These are phyloP conservation scores for Balamuthia mandrillaris DNA, from an alignment of 208 protist species.

Conservation along the genomic window DNA sequence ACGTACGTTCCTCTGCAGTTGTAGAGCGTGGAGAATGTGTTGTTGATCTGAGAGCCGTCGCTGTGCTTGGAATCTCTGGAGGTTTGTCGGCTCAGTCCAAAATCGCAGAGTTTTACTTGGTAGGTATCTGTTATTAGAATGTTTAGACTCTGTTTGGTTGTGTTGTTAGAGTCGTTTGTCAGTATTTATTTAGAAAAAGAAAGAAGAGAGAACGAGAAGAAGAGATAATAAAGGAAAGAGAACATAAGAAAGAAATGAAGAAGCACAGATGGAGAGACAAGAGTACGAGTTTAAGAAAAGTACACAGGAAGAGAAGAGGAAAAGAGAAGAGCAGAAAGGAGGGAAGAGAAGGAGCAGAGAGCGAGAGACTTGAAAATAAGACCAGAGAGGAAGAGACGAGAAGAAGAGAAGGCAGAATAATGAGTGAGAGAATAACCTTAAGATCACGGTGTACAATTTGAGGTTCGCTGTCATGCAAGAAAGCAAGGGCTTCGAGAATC, in stretches of 20 bases:
- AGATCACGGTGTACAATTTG: conserved; percentile 59
- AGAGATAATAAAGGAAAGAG: not conserved
- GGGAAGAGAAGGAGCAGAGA: not conserved
- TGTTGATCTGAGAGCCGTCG: conserved; percentile 14
- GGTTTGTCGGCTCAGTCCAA: not conserved
- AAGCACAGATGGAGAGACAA: not conserved
- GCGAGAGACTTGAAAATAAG: not conserved
- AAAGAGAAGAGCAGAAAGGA: not conserved
- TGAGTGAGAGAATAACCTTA: conserved; percentile 48
- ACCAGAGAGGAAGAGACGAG: not conserved
- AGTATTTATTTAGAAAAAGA: too few species aligned
- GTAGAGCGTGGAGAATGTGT: conserved; percentile 20
- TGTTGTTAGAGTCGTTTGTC: too few species aligned
- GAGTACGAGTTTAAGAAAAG: not conserved
- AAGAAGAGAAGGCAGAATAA: not conserved
- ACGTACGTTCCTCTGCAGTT: not conserved
- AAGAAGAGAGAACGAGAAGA: not conserved
- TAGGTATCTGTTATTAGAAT: too few species aligned
- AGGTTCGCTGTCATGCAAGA: conserved; percentile 54
- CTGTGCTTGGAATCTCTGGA: not conserved
- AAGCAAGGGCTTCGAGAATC: conserved; percentile 40
- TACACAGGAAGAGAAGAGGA: not conserved
- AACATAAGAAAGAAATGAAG: not conserved
- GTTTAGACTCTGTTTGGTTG: too few species aligned
- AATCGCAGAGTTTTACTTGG: too few species aligned